phyloP scores from a whole-genome alignment of 495 filamentous ascomycete species.

The Penicillium cataractarum region DNA sequence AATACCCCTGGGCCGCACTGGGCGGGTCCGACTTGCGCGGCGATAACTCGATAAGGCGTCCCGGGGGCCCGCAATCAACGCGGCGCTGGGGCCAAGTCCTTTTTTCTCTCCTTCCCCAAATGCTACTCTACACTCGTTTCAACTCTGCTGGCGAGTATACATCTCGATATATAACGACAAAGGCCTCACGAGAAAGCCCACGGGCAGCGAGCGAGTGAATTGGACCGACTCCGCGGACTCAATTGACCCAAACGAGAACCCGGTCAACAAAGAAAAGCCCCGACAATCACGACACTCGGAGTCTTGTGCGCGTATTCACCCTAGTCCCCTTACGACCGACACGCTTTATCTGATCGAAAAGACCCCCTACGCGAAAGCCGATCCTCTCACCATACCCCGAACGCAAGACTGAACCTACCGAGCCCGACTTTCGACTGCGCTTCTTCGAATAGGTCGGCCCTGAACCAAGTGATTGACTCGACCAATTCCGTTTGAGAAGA shows the following conservation, averaged over 20 bases:
- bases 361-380: background rate
- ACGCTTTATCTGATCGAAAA: background rate
- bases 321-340: background rate
- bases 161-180: background rate
- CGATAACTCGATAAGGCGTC: slow-evolving; percentile 16
- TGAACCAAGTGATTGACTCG: background rate
- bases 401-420: background rate
- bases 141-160: background rate
- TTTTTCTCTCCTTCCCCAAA: slow-evolving; percentile 18
- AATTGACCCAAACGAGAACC: background rate
- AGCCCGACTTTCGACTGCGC: background rate
- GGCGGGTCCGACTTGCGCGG: slow-evolving; percentile 15
- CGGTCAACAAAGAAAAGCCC: background rate
- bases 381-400: background rate
- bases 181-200: background rate
- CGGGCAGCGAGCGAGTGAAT: background rate
- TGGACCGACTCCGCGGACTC: background rate
- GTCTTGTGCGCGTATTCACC: background rate
- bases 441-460: background rate
- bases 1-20: slow-evolving; percentile 20
- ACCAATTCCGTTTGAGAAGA: background rate
- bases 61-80: slow-evolving; percentile 32
- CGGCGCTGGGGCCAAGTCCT: slow-evolving; percentile 28
- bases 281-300: background rate
- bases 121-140: background rate